Percentiles rank a stretch among this genome's conserved stretches.
These are phyloP conservation scores for Pseudocercospora vitis DNA, from an alignment of 2,329 filamentous ascomycete genomes.

Conservation along the genomic window DNA sequence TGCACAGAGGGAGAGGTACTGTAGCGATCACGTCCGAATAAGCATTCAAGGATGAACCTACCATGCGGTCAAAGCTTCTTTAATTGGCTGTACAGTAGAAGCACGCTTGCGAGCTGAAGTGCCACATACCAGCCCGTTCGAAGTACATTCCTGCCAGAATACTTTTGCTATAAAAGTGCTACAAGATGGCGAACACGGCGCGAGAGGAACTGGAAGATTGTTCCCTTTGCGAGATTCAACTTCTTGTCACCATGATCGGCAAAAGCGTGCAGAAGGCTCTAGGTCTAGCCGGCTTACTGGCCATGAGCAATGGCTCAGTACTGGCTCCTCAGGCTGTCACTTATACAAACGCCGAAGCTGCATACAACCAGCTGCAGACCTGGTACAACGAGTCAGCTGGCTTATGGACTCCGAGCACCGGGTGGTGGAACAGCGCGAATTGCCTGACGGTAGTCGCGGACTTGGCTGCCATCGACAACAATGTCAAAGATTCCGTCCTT, in stretches of 20 bases:
- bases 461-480: conserved; percentile 31
- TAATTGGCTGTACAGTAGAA: conserved; percentile 1
- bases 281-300: background rate
- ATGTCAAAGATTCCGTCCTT: conserved; percentile 17
- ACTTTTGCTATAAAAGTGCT: conserved; percentile 1
- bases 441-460: conserved; percentile 35
- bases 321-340: conserved; percentile 24
- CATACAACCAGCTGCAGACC: conserved; percentile 30
- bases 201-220: background rate
- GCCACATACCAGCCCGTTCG: background rate
- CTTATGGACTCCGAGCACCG: conserved; percentile 35
- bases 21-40: background rate
- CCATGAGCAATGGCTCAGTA: background rate
- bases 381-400: conserved; percentile 37
- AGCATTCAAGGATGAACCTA: conserved; percentile 5
- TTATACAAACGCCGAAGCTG: conserved; percentile 27
- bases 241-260: background rate
- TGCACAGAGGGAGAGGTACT: background rate
- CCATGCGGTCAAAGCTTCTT: background rate
- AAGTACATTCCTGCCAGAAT: background rate
- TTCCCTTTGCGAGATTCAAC: background rate
- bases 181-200: background rate
- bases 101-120: background rate
- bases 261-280: conserved; percentile 7
- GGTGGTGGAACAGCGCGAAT: conserved; percentile 38